Evolutionary conservation across 768 basidiomycete genomes (phyloP), one percentile per base, ranked within the genome.

Genomic region (Trametes gibbosa): DNA sequence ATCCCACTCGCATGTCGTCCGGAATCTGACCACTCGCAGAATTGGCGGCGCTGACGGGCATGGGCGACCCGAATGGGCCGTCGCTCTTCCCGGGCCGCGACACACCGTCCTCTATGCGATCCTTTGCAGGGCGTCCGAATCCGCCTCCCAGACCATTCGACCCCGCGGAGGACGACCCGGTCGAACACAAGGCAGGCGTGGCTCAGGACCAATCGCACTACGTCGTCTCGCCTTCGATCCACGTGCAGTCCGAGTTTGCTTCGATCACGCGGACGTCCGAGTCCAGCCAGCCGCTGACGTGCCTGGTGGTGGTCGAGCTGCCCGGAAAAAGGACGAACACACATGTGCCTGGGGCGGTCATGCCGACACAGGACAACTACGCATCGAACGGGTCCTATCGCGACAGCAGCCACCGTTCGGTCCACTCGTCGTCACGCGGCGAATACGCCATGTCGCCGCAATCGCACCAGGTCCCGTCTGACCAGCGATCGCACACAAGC

Each of bases 291-390:
- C 89, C 92, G 1, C 76, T 98, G 63, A 97, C 96, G 10, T 98
- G 95, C 70, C 89, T 98, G 68, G 87, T 99, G 62, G 80, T 95
- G 59, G 87, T 99, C 66, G 94, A 97, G 74, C 83, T 98, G 2
- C 92, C 96, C 2, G 86, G 86, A 24, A 89, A 90, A 65, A 84
- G 90, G 21, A 77, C 76, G 4, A 61, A 50, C 55, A 64, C 56
- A 5, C 66, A 70, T 55, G 66, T 70, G 2, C 69, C 69, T 4
- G 69, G 69, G 4, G 56, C 69, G 19, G 65, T 68, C 14, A 70
- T 70, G 69, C 67, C 61, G 23, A 24, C 42, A 17, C 23, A 52
- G 16, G 59, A 65, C 17, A 24, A 58, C n/a, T 67, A 50, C 32
- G 52, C 48, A 27, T 29, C 56, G 9, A 51, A 48, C 29, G 34